A percentile compares a stretch with the other conserved stretches of the same genome.
Evolutionary conservation across 140 eudicot species (phyloP).

Genomic region (Bidens hawaiensis): DNA sequence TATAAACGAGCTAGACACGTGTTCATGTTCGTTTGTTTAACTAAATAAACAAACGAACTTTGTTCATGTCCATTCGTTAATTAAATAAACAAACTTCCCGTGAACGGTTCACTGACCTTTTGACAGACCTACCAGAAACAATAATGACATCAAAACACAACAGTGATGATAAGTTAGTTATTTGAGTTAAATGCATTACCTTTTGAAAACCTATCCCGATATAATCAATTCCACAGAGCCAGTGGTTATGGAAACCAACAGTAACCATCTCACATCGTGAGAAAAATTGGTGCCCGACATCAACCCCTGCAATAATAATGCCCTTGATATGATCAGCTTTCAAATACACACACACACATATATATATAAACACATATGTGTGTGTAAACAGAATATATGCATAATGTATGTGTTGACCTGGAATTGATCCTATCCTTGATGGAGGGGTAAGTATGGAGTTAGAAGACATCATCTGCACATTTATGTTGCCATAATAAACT

Average conservation of each 20-base stretch:
- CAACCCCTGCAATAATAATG: slow-evolving; percentile 57
- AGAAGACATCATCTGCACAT: slow-evolving; percentile 56
- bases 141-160: background rate
- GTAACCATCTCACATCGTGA: slow-evolving; percentile 97
- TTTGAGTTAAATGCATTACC: slow-evolving; percentile 17
- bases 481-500: background rate
- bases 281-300: slow-evolving; percentile 91
- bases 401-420: slow-evolving; percentile 37
- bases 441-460: slow-evolving; percentile 27
- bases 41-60: too few relatives aligned
- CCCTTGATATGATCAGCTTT: background rate
- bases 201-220: slow-evolving; percentile 33
- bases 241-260: slow-evolving; percentile 82
- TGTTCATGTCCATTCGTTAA: too few relatives aligned
- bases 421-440: slow-evolving; percentile 62
- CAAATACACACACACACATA: background rate
- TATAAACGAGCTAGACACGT: too few relatives aligned
- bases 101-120: too few relatives aligned
- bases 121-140: background rate
- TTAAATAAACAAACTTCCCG: too few relatives aligned
- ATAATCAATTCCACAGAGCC: slow-evolving; percentile 87
- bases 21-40: too few relatives aligned
- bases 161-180: slow-evolving; percentile 1
- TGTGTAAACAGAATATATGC: background rate
- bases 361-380: background rate